These are phyloP conservation scores for Fusarium buharicum DNA, from an alignment of 2,329 filamentous ascomycete species.

Conservation along the genomic window DNA sequence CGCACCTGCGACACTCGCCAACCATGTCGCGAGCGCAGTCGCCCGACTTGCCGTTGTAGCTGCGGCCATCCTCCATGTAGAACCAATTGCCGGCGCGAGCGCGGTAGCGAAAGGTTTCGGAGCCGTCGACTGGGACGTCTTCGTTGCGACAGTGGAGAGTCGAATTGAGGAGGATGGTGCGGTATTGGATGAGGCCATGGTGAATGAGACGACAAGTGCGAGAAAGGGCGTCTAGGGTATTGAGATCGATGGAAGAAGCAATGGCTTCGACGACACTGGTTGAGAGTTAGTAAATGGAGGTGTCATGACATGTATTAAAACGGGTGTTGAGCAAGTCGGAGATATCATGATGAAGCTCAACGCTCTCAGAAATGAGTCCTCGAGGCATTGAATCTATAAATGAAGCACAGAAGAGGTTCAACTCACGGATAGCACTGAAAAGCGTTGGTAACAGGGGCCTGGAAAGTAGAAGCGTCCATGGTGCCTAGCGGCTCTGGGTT, in stretches of 20 bases:
- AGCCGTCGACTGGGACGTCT: conserved; percentile 62
- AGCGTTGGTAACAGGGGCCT: conserved; percentile 42
- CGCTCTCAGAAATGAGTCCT: not conserved
- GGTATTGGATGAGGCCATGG: conserved; percentile 80
- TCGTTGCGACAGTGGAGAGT: conserved; percentile 87
- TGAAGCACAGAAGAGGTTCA: conserved; percentile 3
- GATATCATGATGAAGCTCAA: conserved; percentile 29
- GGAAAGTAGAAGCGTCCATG: conserved; percentile 43
- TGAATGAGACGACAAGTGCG: conserved; percentile 84
- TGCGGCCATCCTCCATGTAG: conserved; percentile 66
- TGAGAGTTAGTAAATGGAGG: conserved; percentile 26
- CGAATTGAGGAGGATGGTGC: conserved; percentile 74
- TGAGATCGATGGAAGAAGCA: conserved; percentile 83
- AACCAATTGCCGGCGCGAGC: conserved; percentile 67
- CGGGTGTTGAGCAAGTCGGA: not conserved
- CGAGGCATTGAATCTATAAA: conserved; percentile 9
- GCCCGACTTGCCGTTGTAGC: conserved; percentile 73
- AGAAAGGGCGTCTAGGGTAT: conserved; percentile 84
- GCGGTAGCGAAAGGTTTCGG: conserved; percentile 67
- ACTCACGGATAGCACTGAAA: conserved; percentile 46
- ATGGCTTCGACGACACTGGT: conserved; percentile 80
- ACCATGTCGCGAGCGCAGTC: conserved; percentile 91
- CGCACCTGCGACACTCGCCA: conserved; percentile 81
- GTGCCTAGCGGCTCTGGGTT: conserved; percentile 40
- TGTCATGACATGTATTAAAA: conserved; percentile 19